Conservation (phyloP, 805 yeast genomes). For the Teunomyces cretensis region DNA sequence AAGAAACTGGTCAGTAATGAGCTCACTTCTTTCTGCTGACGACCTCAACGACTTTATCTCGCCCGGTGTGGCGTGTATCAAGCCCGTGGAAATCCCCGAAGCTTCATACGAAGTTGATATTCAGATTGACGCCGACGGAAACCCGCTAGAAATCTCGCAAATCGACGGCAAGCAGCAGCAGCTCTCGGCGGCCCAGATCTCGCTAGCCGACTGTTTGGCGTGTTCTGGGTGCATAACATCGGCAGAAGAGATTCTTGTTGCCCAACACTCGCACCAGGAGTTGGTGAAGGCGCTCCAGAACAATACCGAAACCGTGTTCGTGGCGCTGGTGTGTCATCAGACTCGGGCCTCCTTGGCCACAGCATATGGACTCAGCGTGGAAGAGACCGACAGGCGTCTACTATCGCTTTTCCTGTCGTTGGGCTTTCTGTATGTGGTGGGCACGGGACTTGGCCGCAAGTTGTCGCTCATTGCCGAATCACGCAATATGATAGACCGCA, state of each 20-base stretch:
- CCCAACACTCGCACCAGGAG: slow-evolving; percentile 86
- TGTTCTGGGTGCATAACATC: slow-evolving; percentile 97
- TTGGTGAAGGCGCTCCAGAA: slow-evolving; percentile 54
- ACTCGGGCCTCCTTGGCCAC: slow-evolving; percentile 77
- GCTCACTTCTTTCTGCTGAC: slow-evolving; percentile 83
- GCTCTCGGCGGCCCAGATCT: slow-evolving; percentile 80
- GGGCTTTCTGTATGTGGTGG: slow-evolving; percentile 75
- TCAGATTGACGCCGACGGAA: slow-evolving; percentile 57
- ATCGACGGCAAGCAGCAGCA: slow-evolving; percentile 52
- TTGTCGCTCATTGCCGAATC: slow-evolving; percentile 52
- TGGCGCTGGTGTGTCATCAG: slow-evolving; percentile 82
- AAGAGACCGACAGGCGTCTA: slow-evolving; percentile 56
- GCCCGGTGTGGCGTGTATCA: slow-evolving; percentile 93
- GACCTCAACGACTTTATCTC: slow-evolving; percentile 92
- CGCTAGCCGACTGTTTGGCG: slow-evolving; percentile 90
- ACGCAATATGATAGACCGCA: slow-evolving; percentile 45
- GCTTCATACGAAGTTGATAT: slow-evolving; percentile 46
- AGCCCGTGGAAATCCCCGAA: slow-evolving; percentile 61
- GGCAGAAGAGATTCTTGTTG: slow-evolving; percentile 91
- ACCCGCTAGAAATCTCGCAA: slow-evolving; percentile 66
- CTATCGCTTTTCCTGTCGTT: slow-evolving; percentile 57
- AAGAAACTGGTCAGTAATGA: slow-evolving; percentile 48
- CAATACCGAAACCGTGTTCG: slow-evolving; percentile 47
- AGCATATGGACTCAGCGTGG: slow-evolving; percentile 55
- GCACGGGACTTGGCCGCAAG: slow-evolving; percentile 79